Percentiles rank a stretch among this genome's conserved stretches.
phyloP scores from a whole-genome alignment of 768 basidiomycete species.

The Tylopilus intermedius region DNA sequence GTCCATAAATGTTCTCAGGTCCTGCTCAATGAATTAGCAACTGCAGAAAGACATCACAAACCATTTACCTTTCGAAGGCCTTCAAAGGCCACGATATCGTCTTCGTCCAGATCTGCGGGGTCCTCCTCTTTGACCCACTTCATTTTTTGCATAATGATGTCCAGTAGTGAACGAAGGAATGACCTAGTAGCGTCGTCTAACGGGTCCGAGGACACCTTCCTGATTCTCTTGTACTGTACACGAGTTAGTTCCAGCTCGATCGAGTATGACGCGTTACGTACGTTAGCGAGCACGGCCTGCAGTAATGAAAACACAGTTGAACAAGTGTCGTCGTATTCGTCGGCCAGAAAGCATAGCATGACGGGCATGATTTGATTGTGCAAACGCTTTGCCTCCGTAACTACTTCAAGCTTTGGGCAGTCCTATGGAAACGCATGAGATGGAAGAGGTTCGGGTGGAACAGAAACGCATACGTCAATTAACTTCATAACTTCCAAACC shows the following conservation, averaged over 20 bases:
- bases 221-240: conserved; percentile 73
- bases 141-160: conserved; percentile 80
- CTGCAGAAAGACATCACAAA: conserved; percentile 1
- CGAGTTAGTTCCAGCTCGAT: conserved; percentile 3
- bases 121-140: conserved; percentile 84
- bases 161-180: conserved; percentile 74
- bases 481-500: conserved; percentile 83
- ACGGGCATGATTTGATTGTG: conserved; percentile 70
- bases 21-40: conserved; percentile 43
- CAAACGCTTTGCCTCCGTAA: conserved; percentile 58
- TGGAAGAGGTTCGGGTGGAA: not conserved
- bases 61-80: conserved; percentile 71
- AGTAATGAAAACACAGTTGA: conserved; percentile 81
- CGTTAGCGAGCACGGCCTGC: conserved; percentile 65
- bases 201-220: conserved; percentile 56
- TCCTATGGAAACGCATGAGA: conserved; percentile 42
- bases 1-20: conserved; percentile 82
- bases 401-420: conserved; percentile 51
- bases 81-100: conserved; percentile 78
- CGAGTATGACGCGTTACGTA: conserved; percentile 33
- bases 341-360: conserved; percentile 83
- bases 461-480: conserved; percentile 51
- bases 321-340: conserved; percentile 85
- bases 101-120: conserved; percentile 82
- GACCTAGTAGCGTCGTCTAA: conserved; percentile 62